Evolutionary conservation across 192 early-diverging fungal species (phyloP), one percentile per base, ranked within the genome.

Genomic region (Glomus cerebriforme): DNA sequence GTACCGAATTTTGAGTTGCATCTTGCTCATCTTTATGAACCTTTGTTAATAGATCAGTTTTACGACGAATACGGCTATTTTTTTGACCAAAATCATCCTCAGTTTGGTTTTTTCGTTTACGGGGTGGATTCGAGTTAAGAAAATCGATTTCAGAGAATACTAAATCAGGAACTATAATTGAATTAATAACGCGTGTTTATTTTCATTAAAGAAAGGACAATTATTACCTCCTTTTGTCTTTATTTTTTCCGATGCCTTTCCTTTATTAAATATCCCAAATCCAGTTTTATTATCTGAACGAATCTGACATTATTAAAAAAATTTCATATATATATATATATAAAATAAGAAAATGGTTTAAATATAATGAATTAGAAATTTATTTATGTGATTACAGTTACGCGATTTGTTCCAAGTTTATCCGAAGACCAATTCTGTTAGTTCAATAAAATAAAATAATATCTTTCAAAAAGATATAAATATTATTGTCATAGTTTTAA

Each of bases 141-240:
- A 68, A 68, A 24, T 68, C 66, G 10, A 68, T 37, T 68, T 68
- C 66, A n/a, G 66, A 68, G 35, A 68, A 68, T 68, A 68, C 66
- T n/a, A 68, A 22, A 68, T 68, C 66, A 10, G 66, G 66, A 68
- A 68, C 66, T 68, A 22, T 68, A 35, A 43, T 4, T 9, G 31
- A 68, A 22, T 68, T 68, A 35, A 35, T 43, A 22, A 8, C 15
- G 19, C 9, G 0, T 17, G 3, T n/a, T 37, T n/a, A 26, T 32
- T 13, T 66, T 35, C 12, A 66, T n/a, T 37, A 24, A 68, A 9
- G 34, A 8, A n/a, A 22, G 0, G 0, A n/a, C 3, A 10, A 35
- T n/a, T 24, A 5, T n/a, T 68, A 68, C 66, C 66, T 68, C 66
- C 66, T 68, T n/a, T 68, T 6, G 66, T n/a, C 3, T n/a, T n/a